Evolutionary conservation across 441 rosid genomes (phyloP).

Genomic region (Eutrema salsugineum): DNA sequence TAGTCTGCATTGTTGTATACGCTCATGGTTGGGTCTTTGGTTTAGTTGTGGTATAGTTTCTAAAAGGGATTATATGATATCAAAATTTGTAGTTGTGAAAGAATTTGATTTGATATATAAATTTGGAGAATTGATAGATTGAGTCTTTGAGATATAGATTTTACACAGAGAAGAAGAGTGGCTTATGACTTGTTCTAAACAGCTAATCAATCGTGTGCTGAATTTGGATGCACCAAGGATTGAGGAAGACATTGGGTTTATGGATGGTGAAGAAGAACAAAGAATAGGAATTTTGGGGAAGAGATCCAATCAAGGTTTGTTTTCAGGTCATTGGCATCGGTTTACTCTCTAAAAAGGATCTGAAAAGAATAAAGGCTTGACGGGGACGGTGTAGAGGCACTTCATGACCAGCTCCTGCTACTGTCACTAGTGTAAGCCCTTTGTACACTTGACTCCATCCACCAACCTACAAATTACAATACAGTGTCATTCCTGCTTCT

Average conservation of each 20-base stretch:
- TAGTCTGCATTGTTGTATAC: neutral
- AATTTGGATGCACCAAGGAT: neutral
- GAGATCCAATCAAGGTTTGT: conserved; percentile 1
- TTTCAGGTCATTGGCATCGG: conserved; percentile 47
- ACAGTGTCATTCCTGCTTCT: neutral
- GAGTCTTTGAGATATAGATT: neutral
- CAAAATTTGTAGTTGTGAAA: neutral
- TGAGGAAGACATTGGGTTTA: conserved; percentile 12
- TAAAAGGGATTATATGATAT: neutral
- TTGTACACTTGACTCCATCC: conserved; percentile 96
- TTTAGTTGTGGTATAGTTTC: neutral
- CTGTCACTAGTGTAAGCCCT: conserved; percentile 80
- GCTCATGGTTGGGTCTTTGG: neutral
- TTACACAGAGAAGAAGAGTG: conserved; percentile 8
- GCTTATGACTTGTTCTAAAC: neutral
- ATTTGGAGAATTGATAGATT: neutral
- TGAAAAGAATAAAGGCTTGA: conserved; percentile 84
- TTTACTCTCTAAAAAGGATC: conserved; percentile 72
- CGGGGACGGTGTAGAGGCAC: conserved; percentile 86
- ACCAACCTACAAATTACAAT: conserved; percentile 61
- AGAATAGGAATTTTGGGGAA: conserved; percentile 11
- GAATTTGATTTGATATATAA: neutral
- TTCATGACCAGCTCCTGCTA: conserved; percentile 91
- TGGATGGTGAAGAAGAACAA: conserved; percentile 3
- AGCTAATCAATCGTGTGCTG: neutral